Evolutionary conservation across 2,329 filamentous ascomycete species (phyloP), one percentile per base, ranked within the genome.

Genomic region (Cryphonectria carpinicola): DNA sequence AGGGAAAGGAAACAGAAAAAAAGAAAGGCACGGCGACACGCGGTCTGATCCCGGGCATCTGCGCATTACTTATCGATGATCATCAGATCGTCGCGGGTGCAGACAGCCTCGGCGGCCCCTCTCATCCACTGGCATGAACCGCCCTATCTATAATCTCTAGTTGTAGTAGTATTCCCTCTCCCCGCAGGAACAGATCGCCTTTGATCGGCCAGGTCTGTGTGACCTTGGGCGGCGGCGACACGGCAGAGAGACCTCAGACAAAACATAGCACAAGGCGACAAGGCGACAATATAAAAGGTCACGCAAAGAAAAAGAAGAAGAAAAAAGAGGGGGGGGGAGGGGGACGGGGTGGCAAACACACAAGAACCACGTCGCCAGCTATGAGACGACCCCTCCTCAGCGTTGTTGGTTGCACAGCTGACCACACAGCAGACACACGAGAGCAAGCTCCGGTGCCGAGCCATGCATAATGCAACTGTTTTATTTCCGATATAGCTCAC

Each of bases 191-290:
- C 69, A 41, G 66, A 69, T 69, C 67, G 64, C 39, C 65, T n/a
- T 49, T 11, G 46, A 49, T 49, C 46, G 46, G 4, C 46, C 46
- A 49, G 74, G 69, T 72, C 67, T 60, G 78, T 78, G 73, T 68
- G 70, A 79, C 77, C 71, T 79, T 79, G 73, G 77, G 78, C 78
- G 77, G 78, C 78, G 77, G 73, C 76, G 74, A 77, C 66, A 74
- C 71, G 68, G 73, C 71, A 37, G 58, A 19, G 32, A 32, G 54
- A 6, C 32, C 58, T 39, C 3, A 39, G 58, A 37, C 32, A n/a
- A 14, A 25, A 22, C 22, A 49, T 6, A 49, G 17, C 4, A 49
- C 46, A 49, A 49, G 46, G 46, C 8, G 4, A 49, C 22, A 49
- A 49, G 46, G 46, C 8, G 19, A n/a, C 7, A 49, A 49, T 8